Base-by-base conservation (phyloP, 768 basidiomycete genomes). In the Tulasnella sp. region DNA sequence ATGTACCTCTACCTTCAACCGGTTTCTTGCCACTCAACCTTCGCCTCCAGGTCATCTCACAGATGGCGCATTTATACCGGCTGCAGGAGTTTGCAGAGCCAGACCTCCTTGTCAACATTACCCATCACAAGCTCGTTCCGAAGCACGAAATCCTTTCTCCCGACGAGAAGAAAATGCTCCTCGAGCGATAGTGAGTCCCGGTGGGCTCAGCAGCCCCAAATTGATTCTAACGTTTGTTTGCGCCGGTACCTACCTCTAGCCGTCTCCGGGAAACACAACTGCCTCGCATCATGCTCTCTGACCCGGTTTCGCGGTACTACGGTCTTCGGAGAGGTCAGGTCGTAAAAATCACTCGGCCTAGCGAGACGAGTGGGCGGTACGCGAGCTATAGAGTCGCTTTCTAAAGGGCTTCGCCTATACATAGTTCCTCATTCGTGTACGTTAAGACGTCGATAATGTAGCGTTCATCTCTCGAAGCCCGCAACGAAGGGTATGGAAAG, bases 271-370 rank as follows among this genome's bases (percentile, higher is more conserved):
- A 99, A 85, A 98, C 97, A 1, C 98, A 99, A 84, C 89, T 99
- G 79, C 98, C 98, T 74, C 94, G 98, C 34, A 99, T 99, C 82
- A 97, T 98, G 87, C 86, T 98, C 64, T 92, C 93, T 40, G 98
- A 99, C 86, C 98, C 98, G 14, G 97, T 99, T n/a, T 96, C 98
- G 60, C 92, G 97, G 81, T 99, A 99, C 86, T 99, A 98, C 87
- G 98, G 98, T 76, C 91, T 99, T 80, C 90, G 92, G 83, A 91
- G 98, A 75, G 97, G 97, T 40, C 96, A 97, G 86, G 98, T 99
- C 73, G 98, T 99, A 86, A 98, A 98, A 89, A 99, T 99, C 84
- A 98, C 94, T 81, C 89, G 98, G 84, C 95, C 96, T 40, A 96
- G 95, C 86, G 98, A 99, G 89, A 99, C 98, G 24, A 95, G 94